Conservation (phyloP, 768 basidiomycete species). For the Mycena metata region DNA sequence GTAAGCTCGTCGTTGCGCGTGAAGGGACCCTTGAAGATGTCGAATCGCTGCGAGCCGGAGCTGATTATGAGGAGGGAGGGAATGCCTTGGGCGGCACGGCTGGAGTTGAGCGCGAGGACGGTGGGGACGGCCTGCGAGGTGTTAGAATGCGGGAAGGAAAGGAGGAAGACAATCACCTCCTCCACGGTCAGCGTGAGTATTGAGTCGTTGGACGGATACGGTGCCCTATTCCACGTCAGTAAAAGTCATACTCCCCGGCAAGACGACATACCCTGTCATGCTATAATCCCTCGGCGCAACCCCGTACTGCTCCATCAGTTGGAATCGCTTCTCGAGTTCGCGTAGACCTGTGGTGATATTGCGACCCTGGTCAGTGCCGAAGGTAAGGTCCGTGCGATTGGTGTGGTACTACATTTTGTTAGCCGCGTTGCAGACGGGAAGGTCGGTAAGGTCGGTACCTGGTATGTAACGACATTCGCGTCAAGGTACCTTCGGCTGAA, state of each 20-base stretch:
- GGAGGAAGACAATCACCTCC: constrained; percentile 41
- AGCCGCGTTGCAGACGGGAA: not conserved
- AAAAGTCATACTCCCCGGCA: not conserved
- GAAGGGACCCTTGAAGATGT: constrained; percentile 65
- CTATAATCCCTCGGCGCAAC: constrained; percentile 70
- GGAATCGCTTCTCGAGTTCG: constrained; percentile 57
- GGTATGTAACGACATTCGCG: constrained; percentile 80
- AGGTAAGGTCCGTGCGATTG: constrained; percentile 58
- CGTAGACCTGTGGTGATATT: constrained; percentile 59
- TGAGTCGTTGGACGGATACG: constrained; percentile 59
- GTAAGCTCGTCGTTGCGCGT: constrained; percentile 73
- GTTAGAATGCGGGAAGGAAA: constrained; percentile 24
- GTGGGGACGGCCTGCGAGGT: constrained; percentile 51
- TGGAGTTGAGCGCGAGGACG: constrained; percentile 59
- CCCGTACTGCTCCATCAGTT: constrained; percentile 65
- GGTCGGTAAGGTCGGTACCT: constrained; percentile 54
- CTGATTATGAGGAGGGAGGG: constrained; percentile 62
- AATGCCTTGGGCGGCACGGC: constrained; percentile 50
- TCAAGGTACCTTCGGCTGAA: constrained; percentile 85
- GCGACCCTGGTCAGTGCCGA: constrained; percentile 71
- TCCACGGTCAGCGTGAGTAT: constrained; percentile 60
- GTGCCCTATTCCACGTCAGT: constrained; percentile 46
- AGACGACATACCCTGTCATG: constrained; percentile 55
- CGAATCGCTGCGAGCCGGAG: constrained; percentile 62
- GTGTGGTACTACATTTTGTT: constrained; percentile 72